Conservation (phyloP, 2,329 filamentous ascomycete genomes). For the Raffaelea ambrosiae region DNA sequence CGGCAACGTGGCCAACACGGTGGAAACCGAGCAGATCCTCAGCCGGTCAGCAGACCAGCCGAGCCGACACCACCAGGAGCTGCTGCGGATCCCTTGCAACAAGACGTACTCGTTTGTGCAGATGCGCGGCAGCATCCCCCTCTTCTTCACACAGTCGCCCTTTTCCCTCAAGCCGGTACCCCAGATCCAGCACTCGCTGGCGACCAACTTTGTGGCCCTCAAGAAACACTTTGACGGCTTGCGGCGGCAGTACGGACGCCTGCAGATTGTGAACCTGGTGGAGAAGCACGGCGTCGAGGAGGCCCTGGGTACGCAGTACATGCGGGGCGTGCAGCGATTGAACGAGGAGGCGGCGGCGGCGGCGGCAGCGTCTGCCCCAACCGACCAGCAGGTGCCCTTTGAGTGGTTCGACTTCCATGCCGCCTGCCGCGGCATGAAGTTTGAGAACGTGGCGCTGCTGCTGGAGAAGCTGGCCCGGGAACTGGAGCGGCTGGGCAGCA, state of each 20-base stretch:
- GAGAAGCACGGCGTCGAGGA: constrained; percentile 81
- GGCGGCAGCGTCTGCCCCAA: no score
- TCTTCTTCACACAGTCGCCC: constrained; percentile 92
- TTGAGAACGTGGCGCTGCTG: constrained; percentile 82
- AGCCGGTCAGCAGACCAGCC: constrained; percentile 38
- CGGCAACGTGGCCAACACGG: constrained; percentile 78
- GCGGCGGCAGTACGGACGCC: constrained; percentile 58
- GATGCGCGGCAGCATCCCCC: constrained; percentile 79
- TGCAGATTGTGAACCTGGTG: constrained; percentile 77
- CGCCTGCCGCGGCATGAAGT: constrained; percentile 92
- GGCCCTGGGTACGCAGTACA: constrained; percentile 69
- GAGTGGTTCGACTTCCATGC: constrained; percentile 98
- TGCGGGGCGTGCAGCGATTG: constrained; percentile 56
- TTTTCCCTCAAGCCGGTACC: constrained; percentile 89
- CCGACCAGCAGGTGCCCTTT: constrained; percentile 49
- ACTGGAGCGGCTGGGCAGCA: constrained; percentile 66
- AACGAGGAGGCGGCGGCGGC: constrained; percentile 44
- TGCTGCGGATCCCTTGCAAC: constrained; percentile 19
- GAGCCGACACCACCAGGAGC: constrained; percentile 44
- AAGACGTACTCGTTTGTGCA: constrained; percentile 81
- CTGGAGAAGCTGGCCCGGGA: constrained; percentile 60
- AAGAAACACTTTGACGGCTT: constrained; percentile 70
- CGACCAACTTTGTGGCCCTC: constrained; percentile 72
- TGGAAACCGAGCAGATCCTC: constrained; percentile 93
- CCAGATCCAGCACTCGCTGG: constrained; percentile 68